Evolutionary conservation across 2,329 filamentous ascomycete genomes (phyloP).

Genomic region (Penicillium sp.): DNA sequence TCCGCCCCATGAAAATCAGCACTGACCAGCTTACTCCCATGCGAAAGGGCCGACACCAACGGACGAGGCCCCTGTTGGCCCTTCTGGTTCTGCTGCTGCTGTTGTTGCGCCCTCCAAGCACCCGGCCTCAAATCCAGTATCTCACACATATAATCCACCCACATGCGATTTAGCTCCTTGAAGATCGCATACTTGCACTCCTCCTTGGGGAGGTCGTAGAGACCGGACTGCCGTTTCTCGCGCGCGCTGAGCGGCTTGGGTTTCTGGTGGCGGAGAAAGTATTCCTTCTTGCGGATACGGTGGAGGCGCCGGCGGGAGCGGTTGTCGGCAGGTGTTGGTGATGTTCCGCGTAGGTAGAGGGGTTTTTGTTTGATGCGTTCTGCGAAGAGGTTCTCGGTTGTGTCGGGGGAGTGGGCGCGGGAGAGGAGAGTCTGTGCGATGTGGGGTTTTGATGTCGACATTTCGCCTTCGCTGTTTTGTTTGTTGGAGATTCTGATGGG

Average conservation of each 20-base stretch:
- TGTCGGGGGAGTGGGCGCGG: slow-evolving; percentile 78
- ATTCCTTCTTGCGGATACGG: slow-evolving; percentile 53
- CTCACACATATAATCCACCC: slow-evolving; percentile 84
- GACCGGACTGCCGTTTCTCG: slow-evolving; percentile 72
- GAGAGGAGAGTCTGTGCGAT: slow-evolving; percentile 70
- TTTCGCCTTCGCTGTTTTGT: slow-evolving; percentile 3
- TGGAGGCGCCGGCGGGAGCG: slow-evolving; percentile 58
- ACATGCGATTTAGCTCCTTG: slow-evolving; percentile 75
- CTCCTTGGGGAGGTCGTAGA: slow-evolving; percentile 74
- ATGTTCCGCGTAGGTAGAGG: slow-evolving; percentile 76
- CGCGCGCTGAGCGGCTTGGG: slow-evolving; percentile 76
- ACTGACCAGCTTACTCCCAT: slow-evolving; percentile 69
- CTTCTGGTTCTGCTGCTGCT: background rate
- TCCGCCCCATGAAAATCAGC: slow-evolving; percentile 91
- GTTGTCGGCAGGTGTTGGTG: slow-evolving; percentile 64
- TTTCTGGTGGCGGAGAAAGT: slow-evolving; percentile 55
- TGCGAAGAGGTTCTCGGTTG: slow-evolving; percentile 71
- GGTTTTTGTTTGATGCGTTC: slow-evolving; percentile 85
- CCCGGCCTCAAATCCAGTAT: slow-evolving; percentile 66
- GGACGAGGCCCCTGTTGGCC: slow-evolving; percentile 13
- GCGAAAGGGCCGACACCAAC: slow-evolving; percentile 60
- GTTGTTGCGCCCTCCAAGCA: slow-evolving; percentile 15
- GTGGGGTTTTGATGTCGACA: slow-evolving; percentile 38
- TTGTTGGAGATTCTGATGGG: background rate
- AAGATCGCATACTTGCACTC: slow-evolving; percentile 77